Evolutionary conservation across 352 stramenopile genomes (phyloP).

Genomic region (Chrysophaeum taylorii): DNA sequence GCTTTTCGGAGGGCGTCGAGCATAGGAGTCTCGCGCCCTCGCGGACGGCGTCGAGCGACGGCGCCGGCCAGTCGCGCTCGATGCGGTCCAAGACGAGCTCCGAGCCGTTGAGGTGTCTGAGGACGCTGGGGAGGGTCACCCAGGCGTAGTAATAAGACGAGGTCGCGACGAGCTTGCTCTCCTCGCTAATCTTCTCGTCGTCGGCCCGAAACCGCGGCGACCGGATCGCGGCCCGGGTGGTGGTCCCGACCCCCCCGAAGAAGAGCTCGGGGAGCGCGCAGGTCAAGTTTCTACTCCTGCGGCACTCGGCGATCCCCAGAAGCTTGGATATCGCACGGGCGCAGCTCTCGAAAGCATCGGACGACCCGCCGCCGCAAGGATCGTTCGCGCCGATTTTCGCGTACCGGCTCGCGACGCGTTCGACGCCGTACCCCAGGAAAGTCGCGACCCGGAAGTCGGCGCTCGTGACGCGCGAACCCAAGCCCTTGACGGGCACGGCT

Average conservation of each 20-base stretch:
- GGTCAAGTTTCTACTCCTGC: neutral
- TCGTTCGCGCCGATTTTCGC: neutral
- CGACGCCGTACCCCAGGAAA: conserved; percentile 10
- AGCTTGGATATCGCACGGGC: neutral
- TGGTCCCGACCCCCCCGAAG: neutral
- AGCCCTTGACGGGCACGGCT: neutral
- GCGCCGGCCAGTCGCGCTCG: neutral
- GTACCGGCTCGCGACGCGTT: neutral
- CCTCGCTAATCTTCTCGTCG: too few relatives aligned
- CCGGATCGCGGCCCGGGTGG: too few relatives aligned
- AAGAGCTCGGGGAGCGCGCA: neutral
- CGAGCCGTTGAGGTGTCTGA: neutral
- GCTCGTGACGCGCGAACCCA: too few relatives aligned
- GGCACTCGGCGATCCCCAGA: neutral
- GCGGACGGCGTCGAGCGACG: neutral
- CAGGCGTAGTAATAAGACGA: conserved; percentile 13
- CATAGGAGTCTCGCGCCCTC: neutral
- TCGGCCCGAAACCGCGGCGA: too few relatives aligned
- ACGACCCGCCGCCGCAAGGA: neutral
- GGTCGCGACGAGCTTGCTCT: neutral
- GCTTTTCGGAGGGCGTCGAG: neutral
- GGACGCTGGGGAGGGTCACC: neutral
- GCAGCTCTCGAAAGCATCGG: neutral
- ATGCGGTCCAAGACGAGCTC: neutral
- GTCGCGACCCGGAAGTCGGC: neutral